Evolutionary conservation across 2,329 filamentous ascomycete genomes (phyloP), one percentile per base, ranked within the genome.

Genomic region (Fusarium anguioides): DNA sequence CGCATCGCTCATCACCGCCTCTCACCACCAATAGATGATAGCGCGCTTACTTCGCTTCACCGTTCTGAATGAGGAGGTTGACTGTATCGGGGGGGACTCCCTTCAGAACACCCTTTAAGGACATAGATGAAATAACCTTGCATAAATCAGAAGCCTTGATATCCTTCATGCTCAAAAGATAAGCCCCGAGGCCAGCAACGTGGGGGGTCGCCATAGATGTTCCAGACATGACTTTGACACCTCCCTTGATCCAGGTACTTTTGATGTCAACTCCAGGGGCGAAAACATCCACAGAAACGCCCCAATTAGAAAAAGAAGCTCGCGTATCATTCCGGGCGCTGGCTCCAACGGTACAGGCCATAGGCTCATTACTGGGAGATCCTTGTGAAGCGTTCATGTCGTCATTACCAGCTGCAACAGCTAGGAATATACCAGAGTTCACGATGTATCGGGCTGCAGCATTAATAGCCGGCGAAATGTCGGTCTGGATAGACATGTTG

Each of bases 321-420:
- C 48, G 31, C 0, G 20, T 41, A 4, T 64, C 59, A 1, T 42
- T 52, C 5, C 46, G n/a, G 6, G 37, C 23, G 6, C 20, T 51
- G 4, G 45, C 51, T 4, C 35, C 44, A n/a, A 64, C 48, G 4
- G 40, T 42, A 15, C 58, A 58, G 9, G 44, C 15, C 6, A 45
- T 50, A 6, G 58, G 29, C 12, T 63, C 40, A 14, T n/a, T 24
- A 7, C 44, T 46, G 14, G 45, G 60, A 10, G 59, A 64, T 21
- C 24, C 8, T 1, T 4, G 9, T 0, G 35, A 31, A 0, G 44
- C 40, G n/a, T 41, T 31, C 3, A 11, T 26, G 11, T 39, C 51
- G 0, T 42, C 51, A 15, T 64, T 64, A 1, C 58, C 35, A 24
- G 50, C 51, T 10, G 40, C 58, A 4, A 10, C 39, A 33, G 35